phyloP scores from a whole-genome alignment of 2,329 filamentous ascomycete species.

The Claviceps africana region DNA sequence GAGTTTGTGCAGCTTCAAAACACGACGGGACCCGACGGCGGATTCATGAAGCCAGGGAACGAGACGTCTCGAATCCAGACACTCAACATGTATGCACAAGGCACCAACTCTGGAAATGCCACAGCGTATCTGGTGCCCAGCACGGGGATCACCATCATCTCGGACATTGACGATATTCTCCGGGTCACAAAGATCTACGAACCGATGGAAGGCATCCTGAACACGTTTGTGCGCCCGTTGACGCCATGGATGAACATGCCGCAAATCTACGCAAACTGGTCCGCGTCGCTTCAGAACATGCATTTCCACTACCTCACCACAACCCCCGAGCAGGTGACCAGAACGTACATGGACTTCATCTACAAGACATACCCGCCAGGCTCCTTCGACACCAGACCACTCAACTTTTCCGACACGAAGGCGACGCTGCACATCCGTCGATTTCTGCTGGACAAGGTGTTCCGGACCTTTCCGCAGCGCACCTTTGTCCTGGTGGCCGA shows the following conservation, averaged over 20 bases:
- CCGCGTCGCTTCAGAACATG: conserved; percentile 45
- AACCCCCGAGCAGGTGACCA: conserved; percentile 62
- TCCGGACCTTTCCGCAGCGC: conserved; percentile 59
- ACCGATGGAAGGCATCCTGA: conserved; percentile 59
- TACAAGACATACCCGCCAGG: conserved; percentile 65
- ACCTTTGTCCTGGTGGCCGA: conserved; percentile 67
- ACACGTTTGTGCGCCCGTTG: conserved; percentile 61
- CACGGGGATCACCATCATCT: conserved; percentile 56
- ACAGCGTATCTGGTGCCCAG: conserved; percentile 65
- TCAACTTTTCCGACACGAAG: conserved; percentile 66
- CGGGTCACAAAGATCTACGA: conserved; percentile 71
- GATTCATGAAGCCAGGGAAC: conserved; percentile 46
- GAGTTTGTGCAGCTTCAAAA: conserved; percentile 51
- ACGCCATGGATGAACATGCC: conserved; percentile 69
- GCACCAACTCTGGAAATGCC: conserved; percentile 52
- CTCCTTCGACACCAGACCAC: conserved; percentile 62
- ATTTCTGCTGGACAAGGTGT: conserved; percentile 56
- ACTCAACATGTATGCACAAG: conserved; percentile 53
- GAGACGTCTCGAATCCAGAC: conserved; percentile 50
- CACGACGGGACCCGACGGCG: conserved; percentile 33
- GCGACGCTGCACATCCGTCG: conserved; percentile 59
- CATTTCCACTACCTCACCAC: conserved; percentile 78
- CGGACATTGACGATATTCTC: conserved; percentile 68
- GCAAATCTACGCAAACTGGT: conserved; percentile 64
- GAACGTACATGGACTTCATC: conserved; percentile 70